Evolutionary conservation across 2,329 filamentous ascomycete species (phyloP).

Genomic region (Boeremia lycopersici): DNA sequence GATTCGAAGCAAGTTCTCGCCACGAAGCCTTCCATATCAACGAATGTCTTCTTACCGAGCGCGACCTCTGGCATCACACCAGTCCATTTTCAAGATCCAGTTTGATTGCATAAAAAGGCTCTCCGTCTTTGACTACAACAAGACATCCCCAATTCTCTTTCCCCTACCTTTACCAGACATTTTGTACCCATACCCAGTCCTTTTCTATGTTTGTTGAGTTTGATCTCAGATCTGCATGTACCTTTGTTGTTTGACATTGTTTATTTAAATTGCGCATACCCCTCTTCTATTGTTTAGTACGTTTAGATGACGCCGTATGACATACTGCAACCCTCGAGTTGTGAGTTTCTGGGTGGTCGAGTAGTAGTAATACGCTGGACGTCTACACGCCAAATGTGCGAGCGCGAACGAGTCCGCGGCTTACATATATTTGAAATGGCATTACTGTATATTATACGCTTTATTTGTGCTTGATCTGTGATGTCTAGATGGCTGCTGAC

Average conservation of each 20-base stretch:
- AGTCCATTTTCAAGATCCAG: not conserved
- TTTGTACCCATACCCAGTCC: constrained; percentile 13
- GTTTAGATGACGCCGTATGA: constrained; percentile 23
- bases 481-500: too few relatives aligned
- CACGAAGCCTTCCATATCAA: not conserved
- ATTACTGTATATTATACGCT: too few relatives aligned
- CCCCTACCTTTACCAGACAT: constrained; percentile 6
- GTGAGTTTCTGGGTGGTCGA: not conserved
- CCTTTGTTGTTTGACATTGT: constrained; percentile 18
- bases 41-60: too few relatives aligned
- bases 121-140: not conserved
- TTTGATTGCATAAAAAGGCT: not conserved
- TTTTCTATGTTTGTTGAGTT: constrained; percentile 6
- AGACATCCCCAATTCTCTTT: constrained; percentile 4
- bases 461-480: too few relatives aligned
- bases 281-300: constrained; percentile 27
- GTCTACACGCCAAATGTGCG: not conserved
- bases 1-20: not conserved
- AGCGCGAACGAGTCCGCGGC: not conserved
- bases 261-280: constrained; percentile 35
- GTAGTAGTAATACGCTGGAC: constrained; percentile 14
- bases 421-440: too few relatives aligned
- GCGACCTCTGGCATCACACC: not conserved
- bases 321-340: not conserved
- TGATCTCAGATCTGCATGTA: constrained; percentile 7